phyloP scores from a whole-genome alignment of 805 yeast species.

The Saturnispora dispora region DNA sequence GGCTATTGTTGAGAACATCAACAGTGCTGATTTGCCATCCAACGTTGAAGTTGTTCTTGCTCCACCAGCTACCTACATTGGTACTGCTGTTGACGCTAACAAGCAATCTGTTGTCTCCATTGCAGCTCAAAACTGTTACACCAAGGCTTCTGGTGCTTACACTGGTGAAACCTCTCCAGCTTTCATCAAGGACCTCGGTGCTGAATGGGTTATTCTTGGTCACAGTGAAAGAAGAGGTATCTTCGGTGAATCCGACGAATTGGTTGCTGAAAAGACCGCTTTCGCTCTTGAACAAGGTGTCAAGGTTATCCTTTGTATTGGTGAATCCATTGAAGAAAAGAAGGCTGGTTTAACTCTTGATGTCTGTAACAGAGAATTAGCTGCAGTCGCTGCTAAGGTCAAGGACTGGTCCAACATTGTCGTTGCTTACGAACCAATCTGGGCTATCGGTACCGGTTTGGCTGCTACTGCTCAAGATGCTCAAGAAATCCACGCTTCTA shows the following conservation, averaged over 20 bases:
- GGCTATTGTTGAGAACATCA: conserved; percentile 74
- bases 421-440: conserved; percentile 97
- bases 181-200: conserved; percentile 84
- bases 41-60: conserved; percentile 89
- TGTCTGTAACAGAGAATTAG: conserved; percentile 82
- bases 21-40: conserved; percentile 63
- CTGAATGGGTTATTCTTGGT: conserved; percentile 91
- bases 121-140: conserved; percentile 86
- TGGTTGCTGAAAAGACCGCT: conserved; percentile 88
- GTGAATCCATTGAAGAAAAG: conserved; percentile 95
- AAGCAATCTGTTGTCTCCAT: conserved; percentile 66
- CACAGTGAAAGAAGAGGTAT: conserved; percentile 98
- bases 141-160: conserved; percentile 89
- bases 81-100: conserved; percentile 60
- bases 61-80: conserved; percentile 92
- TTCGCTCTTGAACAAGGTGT: conserved; percentile 87
- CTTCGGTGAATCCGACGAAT: conserved; percentile 82
- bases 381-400: conserved; percentile 60
- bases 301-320: conserved; percentile 90
- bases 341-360: conserved; percentile 77
- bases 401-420: conserved; percentile 86
- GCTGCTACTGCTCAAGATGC: conserved; percentile 99
- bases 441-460: conserved; percentile 99
- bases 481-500: conserved; percentile 83
- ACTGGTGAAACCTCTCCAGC: conserved; percentile 94